A percentile compares a stretch with the other conserved stretches of the same genome.
These are phyloP conservation scores for Syzygium aqueum DNA, from an alignment of 345 rosid species.

Conservation along the genomic window DNA sequence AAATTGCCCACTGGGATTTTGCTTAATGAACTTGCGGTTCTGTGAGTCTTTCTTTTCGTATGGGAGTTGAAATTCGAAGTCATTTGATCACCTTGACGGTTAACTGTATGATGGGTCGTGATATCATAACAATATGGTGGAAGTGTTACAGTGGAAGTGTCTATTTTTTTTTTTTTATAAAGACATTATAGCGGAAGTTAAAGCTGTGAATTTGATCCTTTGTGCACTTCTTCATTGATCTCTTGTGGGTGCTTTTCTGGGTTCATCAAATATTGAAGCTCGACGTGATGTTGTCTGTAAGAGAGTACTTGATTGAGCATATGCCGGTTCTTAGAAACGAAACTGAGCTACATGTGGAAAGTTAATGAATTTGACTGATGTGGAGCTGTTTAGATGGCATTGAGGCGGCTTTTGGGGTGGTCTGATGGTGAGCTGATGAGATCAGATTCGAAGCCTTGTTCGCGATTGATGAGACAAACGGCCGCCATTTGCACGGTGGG, in stretches of 20 bases:
- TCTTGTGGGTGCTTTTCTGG: neutral
- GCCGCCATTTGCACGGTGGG: slow-evolving; percentile 66
- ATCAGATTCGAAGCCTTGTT: slow-evolving; percentile 74
- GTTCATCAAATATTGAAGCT: neutral
- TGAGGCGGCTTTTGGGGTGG: slow-evolving; percentile 54
- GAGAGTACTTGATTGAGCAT: neutral
- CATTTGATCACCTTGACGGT: neutral
- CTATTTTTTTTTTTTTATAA: too few species aligned
- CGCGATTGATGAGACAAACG: slow-evolving; percentile 69
- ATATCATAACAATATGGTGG: neutral
- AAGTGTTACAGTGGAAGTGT: neutral
- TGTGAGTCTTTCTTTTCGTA: neutral
- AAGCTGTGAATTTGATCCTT: neutral
- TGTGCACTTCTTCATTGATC: neutral
- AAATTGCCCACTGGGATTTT: neutral
- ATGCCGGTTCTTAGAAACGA: neutral
- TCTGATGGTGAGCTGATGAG: slow-evolving; percentile 84
- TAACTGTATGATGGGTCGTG: neutral
- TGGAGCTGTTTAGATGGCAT: slow-evolving; percentile 32
- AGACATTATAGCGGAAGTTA: neutral
- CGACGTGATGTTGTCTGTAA: neutral
- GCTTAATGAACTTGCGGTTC: neutral
- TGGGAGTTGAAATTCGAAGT: neutral
- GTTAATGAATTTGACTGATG: neutral
- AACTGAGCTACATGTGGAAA: neutral